Conservation (phyloP, 768 basidiomycete species). For the Xerocomus spinulosus region DNA sequence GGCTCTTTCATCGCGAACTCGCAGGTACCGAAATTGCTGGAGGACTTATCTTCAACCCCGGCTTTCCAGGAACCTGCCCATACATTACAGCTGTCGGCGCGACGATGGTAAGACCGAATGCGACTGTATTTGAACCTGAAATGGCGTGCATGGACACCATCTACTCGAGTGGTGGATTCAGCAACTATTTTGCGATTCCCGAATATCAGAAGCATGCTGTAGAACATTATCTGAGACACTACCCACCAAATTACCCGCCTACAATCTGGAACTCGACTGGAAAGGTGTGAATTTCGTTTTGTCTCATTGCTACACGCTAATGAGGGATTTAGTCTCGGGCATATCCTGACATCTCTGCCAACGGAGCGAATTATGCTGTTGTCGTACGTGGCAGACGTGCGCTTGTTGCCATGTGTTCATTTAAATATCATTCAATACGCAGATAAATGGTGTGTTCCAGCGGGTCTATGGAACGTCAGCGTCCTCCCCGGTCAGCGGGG, state of each 20-base stretch:
- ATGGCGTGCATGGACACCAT: conserved; percentile 28
- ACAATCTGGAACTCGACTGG: conserved; percentile 19
- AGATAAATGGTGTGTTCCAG: too few species aligned
- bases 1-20: not conserved
- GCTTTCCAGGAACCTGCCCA: conserved; percentile 38
- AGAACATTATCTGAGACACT: conserved; percentile 28
- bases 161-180: conserved; percentile 32
- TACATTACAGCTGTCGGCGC: conserved; percentile 46
- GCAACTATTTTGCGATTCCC: conserved; percentile 40
- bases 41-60: conserved; percentile 37
- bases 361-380: conserved; percentile 32
- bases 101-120: conserved; percentile 38
- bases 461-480: not conserved
- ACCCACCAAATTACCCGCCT: conserved; percentile 20
- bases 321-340: conserved; percentile 29
- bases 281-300: conserved; percentile 11
- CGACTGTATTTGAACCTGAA: conserved; percentile 18
- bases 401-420: too few species aligned
- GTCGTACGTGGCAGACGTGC: too few species aligned
- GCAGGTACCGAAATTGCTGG: conserved; percentile 23
- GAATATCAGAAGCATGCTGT: conserved; percentile 35
- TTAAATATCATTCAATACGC: too few species aligned
- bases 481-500: conserved; percentile 27
- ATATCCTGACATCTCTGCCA: conserved; percentile 34
- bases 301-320: conserved; percentile 26